Evolutionary conservation across 1,139 yeast species (phyloP).

Genomic region (Geotrichum fermentans): DNA sequence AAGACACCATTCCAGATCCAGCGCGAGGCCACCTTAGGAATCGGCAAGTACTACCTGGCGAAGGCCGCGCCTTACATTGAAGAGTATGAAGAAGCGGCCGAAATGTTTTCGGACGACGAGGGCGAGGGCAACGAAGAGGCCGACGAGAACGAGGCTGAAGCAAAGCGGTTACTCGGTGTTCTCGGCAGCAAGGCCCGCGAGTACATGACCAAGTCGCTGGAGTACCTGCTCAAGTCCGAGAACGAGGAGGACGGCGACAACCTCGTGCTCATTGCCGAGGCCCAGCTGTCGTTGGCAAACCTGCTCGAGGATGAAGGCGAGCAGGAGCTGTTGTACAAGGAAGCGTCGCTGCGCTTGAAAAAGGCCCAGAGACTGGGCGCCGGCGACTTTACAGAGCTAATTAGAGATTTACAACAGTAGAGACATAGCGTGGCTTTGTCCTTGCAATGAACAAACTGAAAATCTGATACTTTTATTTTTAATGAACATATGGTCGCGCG

Average conservation of each 20-base stretch:
- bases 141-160: conserved; percentile 23
- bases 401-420: conserved; percentile 26
- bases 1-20: conserved; percentile 7
- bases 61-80: conserved; percentile 36
- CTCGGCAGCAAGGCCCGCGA: conserved; percentile 51
- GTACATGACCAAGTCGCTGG: conserved; percentile 52
- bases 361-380: conserved; percentile 37
- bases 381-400: conserved; percentile 36
- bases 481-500: no score
- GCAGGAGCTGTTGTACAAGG: conserved; percentile 58
- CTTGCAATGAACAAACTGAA: no score
- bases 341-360: conserved; percentile 49
- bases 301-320: conserved; percentile 53
- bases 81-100: conserved; percentile 33
- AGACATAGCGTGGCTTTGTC: no score
- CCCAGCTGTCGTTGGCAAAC: conserved; percentile 73
- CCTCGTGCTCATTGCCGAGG: conserved; percentile 82
- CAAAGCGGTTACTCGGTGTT: conserved; percentile 35
- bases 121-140: conserved; percentile 32
- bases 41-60: conserved; percentile 36
- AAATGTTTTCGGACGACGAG: conserved; percentile 50
- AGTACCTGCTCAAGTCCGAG: conserved; percentile 50
- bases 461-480: no score
- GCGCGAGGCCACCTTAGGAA: conserved; percentile 33
- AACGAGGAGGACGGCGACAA: conserved; percentile 71